A percentile compares a stretch with the other conserved stretches of the same genome.
Conservation (phyloP, 1,284 basidiomycete genomes). For the Marasmius sp. region DNA sequence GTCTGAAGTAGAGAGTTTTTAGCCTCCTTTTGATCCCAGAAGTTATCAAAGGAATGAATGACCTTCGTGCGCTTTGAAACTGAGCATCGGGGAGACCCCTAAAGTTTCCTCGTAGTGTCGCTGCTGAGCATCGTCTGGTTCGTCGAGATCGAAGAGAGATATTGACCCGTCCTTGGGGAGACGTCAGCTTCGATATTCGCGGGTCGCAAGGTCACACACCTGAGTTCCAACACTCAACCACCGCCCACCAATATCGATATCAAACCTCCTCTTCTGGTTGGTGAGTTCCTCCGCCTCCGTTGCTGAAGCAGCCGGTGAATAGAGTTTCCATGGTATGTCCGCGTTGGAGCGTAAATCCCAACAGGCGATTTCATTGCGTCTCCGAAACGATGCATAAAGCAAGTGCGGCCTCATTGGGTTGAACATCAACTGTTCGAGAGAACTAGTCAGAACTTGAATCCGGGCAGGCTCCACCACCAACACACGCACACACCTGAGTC, state of each 20-base stretch:
- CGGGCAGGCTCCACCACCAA: background rate
- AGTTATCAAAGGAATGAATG: background rate
- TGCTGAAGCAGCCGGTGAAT: slow-evolving; percentile 21
- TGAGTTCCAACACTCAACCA: slow-evolving; percentile 73
- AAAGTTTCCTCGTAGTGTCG: slow-evolving; percentile 12
- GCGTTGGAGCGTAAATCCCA: slow-evolving; percentile 80
- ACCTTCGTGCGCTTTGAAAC: slow-evolving; percentile 48
- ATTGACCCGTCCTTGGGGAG: slow-evolving; percentile 38
- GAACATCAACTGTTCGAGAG: slow-evolving; percentile 64
- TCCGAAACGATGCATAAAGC: slow-evolving; percentile 78
- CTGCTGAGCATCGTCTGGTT: background rate
- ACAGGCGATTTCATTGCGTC: slow-evolving; percentile 61
- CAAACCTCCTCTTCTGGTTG: slow-evolving; percentile 80
- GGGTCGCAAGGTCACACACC: slow-evolving; percentile 40
- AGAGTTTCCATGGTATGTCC: slow-evolving; percentile 44
- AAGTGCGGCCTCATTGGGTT: slow-evolving; percentile 72
- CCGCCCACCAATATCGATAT: slow-evolving; percentile 71
- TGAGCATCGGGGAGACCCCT: slow-evolving; percentile 21
- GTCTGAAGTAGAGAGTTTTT: slow-evolving; percentile 36
- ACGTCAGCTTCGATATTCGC: background rate
- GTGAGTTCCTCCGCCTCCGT: slow-evolving; percentile 35
- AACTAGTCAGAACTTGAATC: background rate
- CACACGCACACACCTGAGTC: slow-evolving; percentile 60
- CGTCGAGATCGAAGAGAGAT: slow-evolving; percentile 43
- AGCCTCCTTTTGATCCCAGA: background rate